These are phyloP conservation scores for Leccinum incarnatum DNA, from an alignment of 768 basidiomycete species.

Conservation along the genomic window DNA sequence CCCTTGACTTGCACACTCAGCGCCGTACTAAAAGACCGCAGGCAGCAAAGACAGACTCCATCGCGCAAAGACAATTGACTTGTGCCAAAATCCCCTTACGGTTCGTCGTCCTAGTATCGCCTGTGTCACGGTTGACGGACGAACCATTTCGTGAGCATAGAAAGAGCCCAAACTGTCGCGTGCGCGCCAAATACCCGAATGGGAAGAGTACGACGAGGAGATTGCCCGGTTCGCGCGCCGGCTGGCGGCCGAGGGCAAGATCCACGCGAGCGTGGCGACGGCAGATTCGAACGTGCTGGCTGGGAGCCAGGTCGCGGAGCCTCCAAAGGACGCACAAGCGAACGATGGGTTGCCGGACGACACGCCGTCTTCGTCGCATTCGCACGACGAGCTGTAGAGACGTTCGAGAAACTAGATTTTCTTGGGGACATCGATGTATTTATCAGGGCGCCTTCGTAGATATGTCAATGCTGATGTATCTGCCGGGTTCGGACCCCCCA, in stretches of 20 bases:
- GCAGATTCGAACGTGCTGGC: conserved; percentile 72
- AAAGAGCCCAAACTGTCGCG: conserved; percentile 96
- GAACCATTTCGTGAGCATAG: conserved; percentile 38
- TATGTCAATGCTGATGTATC: background rate
- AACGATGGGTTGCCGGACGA: background rate
- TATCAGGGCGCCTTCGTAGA: background rate
- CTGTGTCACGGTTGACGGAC: background rate
- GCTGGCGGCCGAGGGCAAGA: conserved; percentile 66
- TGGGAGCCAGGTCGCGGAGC: conserved; percentile 21
- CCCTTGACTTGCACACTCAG: background rate
- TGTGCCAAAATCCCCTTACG: conserved; percentile 95
- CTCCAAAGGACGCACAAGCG: background rate
- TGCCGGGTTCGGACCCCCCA: background rate
- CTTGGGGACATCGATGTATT: background rate
- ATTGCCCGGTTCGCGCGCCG: conserved; percentile 79
- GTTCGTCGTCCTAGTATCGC: conserved; percentile 41
- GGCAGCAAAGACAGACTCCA: conserved; percentile 81
- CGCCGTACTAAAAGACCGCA: conserved; percentile 25
- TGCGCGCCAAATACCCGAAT: conserved; percentile 94
- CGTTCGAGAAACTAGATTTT: background rate
- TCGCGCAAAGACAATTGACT: conserved; percentile 85
- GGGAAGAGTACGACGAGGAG: conserved; percentile 92
- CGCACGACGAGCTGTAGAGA: conserved; percentile 4
- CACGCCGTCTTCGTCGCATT: background rate
- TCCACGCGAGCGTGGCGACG: conserved; percentile 63